Evolutionary conservation across 768 basidiomycete genomes (phyloP).

Genomic region (Lactifluus subvellereus): DNA sequence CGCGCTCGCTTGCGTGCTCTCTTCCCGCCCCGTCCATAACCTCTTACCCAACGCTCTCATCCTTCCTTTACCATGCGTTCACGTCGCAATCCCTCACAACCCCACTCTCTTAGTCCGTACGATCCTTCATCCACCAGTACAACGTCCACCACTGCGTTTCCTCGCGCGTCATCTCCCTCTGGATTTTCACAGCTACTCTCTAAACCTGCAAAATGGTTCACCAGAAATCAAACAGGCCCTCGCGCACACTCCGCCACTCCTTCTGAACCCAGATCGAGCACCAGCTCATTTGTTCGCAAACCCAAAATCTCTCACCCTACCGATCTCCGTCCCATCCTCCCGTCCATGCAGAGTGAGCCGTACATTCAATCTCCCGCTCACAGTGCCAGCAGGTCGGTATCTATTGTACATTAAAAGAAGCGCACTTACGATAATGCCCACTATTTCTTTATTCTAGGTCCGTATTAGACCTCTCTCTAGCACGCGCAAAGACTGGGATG

Average conservation of each 20-base stretch:
- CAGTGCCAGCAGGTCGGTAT: slow-evolving; percentile 49
- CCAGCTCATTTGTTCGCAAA: slow-evolving; percentile 44
- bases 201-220: slow-evolving; percentile 68
- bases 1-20: background rate
- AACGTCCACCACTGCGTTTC: slow-evolving; percentile 26
- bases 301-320: slow-evolving; percentile 83
- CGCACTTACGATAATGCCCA: background rate
- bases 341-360: slow-evolving; percentile 40
- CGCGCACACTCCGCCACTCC: slow-evolving; percentile 42
- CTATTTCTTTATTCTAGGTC: slow-evolving; percentile 41
- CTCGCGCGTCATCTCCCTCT: slow-evolving; percentile 62
- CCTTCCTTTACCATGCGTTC: slow-evolving; percentile 14
- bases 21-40: background rate
- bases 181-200: slow-evolving; percentile 61
- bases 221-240: slow-evolving; percentile 17
- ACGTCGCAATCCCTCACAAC: slow-evolving; percentile 18
- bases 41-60: background rate
- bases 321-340: slow-evolving; percentile 69
- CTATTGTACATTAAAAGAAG: background rate
- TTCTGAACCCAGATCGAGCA: slow-evolving; percentile 36
- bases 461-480: slow-evolving; percentile 53
- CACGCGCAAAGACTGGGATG: slow-evolving; percentile 39
- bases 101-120: slow-evolving; percentile 23
- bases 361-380: slow-evolving; percentile 34
- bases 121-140: slow-evolving; percentile 12